Percentiles rank a stretch among this genome's conserved stretches.
phyloP scores from a whole-genome alignment of 2,329 filamentous ascomycete genomes.

The Ophiostoma montium region DNA sequence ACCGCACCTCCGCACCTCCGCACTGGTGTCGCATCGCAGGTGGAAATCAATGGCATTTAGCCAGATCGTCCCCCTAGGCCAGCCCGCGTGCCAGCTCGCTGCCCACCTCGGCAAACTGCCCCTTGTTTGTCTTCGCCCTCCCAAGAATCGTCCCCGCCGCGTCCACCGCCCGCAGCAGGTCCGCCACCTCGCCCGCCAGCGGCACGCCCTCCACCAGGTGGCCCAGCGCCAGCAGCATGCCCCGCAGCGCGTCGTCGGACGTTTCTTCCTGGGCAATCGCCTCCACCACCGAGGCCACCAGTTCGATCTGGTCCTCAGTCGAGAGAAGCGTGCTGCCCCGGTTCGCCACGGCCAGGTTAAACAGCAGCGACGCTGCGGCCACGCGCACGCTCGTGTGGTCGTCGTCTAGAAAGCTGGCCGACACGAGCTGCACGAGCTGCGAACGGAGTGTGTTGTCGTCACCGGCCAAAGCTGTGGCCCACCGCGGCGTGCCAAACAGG shows the following conservation, averaged over 20 bases:
- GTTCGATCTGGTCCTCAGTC: conserved; percentile 62
- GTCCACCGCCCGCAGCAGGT: conserved; percentile 67
- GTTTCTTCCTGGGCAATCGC: conserved; percentile 44
- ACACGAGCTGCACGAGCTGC: conserved; percentile 54
- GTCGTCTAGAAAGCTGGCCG: conserved; percentile 65
- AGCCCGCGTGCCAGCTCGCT: conserved; percentile 37
- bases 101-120: conserved; percentile 42
- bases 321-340: conserved; percentile 36
- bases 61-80: too few relatives aligned
- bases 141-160: conserved; percentile 47
- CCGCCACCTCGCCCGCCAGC: conserved; percentile 59
- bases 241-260: conserved; percentile 60
- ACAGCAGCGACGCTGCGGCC: conserved; percentile 68
- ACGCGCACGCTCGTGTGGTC: conserved; percentile 61
- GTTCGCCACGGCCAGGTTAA: conserved; percentile 64
- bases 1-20: too few relatives aligned
- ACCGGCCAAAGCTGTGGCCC: conserved; percentile 49
- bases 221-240: conserved; percentile 62
- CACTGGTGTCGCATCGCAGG: too few relatives aligned
- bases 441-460: conserved; percentile 34
- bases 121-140: conserved; percentile 40
- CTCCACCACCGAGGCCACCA: conserved; percentile 69
- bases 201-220: conserved; percentile 59
- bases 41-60: too few relatives aligned
- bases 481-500: conserved; percentile 63